Base-by-base conservation (phyloP, 2,329 filamentous ascomycete genomes). In the Colletotrichum salicis region DNA sequence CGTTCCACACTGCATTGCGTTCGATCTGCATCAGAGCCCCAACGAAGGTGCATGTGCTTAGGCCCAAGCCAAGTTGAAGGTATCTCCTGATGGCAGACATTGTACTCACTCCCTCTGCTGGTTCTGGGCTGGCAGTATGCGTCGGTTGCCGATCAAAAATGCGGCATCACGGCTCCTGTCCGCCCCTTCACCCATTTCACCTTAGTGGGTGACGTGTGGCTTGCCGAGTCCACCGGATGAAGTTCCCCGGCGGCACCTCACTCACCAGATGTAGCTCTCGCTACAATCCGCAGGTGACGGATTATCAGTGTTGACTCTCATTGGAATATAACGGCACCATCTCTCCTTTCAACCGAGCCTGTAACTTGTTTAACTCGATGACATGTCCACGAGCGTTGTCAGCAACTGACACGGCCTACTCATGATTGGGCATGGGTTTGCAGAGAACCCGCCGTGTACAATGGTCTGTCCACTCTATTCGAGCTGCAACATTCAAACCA, bases 1-100 rank as follows among this genome's bases (percentile, higher is more conserved):
- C 61, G 66, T 67, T 62, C 70, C 67, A 63, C 70, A 58, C 64
- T 74, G 67, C 74, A 74, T 71, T 72, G 61, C 70, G 64, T 71
- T 54, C 51, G 61, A 52, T 63, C 64, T 48, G 62, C 67, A 60
- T 66, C 54, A 58, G 68, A 41, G 31, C 60, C 51, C 51, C 24
- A 54, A 54, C 37, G 24, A 19, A 62, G 41, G 51, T 13, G 56
- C 58, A 70, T 60, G 65, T 62, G 55, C 61, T 10, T 54, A 19
- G 52, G 27, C n/a, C 55, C 11, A 52, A 71, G 45, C 22, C 45
- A 22, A n/a, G 31, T 54, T 41, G 12, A 33, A 51, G 37, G 24
- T 52, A 52, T 66, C 45, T 55, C n/a, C 27, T 45, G 37, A 56
- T 27, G 22, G 27, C n/a, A 45, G 35, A 12, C 31, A 51, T 64